Percentiles rank a stretch among this genome's conserved stretches.
Conservation (phyloP, 2,329 filamentous ascomycete genomes). For the Ophiostoma novo-ulmi region DNA sequence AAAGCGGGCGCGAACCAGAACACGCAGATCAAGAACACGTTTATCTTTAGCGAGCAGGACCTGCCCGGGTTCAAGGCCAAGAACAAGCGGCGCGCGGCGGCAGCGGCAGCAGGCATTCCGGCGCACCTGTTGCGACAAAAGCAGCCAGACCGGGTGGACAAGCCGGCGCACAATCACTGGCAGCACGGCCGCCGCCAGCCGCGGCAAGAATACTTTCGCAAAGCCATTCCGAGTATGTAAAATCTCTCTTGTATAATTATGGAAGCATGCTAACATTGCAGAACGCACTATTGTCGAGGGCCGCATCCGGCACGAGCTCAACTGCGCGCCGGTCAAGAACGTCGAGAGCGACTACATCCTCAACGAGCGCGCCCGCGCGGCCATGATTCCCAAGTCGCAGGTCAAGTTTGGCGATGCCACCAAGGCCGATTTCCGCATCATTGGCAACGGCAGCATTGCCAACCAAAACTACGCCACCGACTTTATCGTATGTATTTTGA, state of each 20-base stretch:
- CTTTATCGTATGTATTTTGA: conserved; percentile 51
- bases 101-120: conserved; percentile 55
- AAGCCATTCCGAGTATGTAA: conserved; percentile 64
- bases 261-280: conserved; percentile 32
- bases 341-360: conserved; percentile 62
- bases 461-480: conserved; percentile 41
- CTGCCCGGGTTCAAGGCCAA: conserved; percentile 67
- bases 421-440: conserved; percentile 47
- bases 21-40: conserved; percentile 71
- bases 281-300: conserved; percentile 75
- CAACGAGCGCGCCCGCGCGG: conserved; percentile 51
- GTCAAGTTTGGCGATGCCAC: conserved; percentile 48
- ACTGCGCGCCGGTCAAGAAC: conserved; percentile 67
- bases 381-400: conserved; percentile 57
- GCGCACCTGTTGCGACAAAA: conserved; percentile 43
- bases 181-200: conserved; percentile 27
- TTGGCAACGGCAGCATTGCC: conserved; percentile 53
- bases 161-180: conserved; percentile 36
- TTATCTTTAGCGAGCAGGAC: conserved; percentile 90
- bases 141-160: conserved; percentile 40
- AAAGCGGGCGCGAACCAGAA: conserved; percentile 33
- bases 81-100: conserved; percentile 52
- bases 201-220: conserved; percentile 55
- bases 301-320: conserved; percentile 69
- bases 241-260: too few relatives aligned